Conservation (phyloP, 2,329 filamentous ascomycete species). For the Fusarium sp. region DNA sequence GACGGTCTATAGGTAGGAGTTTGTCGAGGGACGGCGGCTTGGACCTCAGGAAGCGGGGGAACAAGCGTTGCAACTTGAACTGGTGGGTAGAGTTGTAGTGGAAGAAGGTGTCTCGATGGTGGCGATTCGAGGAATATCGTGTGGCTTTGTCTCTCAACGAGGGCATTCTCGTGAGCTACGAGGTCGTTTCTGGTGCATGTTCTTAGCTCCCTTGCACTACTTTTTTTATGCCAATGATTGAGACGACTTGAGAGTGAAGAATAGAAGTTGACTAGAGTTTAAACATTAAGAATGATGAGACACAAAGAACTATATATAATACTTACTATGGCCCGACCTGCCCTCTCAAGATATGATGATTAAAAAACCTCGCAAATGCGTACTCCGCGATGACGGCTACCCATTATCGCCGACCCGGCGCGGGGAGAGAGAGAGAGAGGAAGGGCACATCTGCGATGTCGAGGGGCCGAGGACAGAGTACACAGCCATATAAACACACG, state of each 20-base stretch:
- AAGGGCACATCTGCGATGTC: background rate
- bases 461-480: background rate
- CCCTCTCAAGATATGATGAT: background rate
- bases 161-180: slow-evolving; percentile 40
- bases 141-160: slow-evolving; percentile 43
- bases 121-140: slow-evolving; percentile 35
- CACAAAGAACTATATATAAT: slow-evolving; percentile 12
- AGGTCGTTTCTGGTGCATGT: slow-evolving; percentile 27
- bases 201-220: slow-evolving; percentile 1
- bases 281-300: background rate
- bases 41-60: slow-evolving; percentile 21
- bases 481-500: background rate
- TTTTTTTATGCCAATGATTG: too few species aligned
- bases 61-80: slow-evolving; percentile 6
- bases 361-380: slow-evolving; percentile 27
- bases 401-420: slow-evolving; percentile 2
- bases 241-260: background rate
- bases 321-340: slow-evolving; percentile 3
- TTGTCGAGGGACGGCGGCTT: slow-evolving; percentile 25
- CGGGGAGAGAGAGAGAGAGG: background rate
- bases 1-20: slow-evolving; percentile 27
- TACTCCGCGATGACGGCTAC: slow-evolving; percentile 25
- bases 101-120: slow-evolving; percentile 9
- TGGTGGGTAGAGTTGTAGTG: background rate
- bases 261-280: too few species aligned